These are phyloP conservation scores for Aspergillus proliferans DNA, from an alignment of 2,329 filamentous ascomycete genomes.

Conservation along the genomic window DNA sequence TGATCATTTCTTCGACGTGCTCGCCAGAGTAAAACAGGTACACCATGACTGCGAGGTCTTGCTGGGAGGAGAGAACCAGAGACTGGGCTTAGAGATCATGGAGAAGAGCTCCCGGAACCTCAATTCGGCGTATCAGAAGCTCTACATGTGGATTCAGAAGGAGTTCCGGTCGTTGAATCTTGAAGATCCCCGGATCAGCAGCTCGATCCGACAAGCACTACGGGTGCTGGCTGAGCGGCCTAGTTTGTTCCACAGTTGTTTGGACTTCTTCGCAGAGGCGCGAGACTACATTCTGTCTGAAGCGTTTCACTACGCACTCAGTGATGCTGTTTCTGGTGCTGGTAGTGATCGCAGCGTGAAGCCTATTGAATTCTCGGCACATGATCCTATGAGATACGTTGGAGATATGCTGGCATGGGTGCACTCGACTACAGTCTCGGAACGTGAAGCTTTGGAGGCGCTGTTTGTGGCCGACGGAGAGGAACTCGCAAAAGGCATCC, in stretches of 20 bases:
- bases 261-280: conserved; percentile 88
- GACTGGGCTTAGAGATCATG: conserved; percentile 81
- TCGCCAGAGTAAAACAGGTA: conserved; percentile 78
- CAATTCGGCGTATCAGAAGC: conserved; percentile 86
- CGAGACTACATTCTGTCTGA: conserved; percentile 81
- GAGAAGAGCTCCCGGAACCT: conserved; percentile 82
- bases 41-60: conserved; percentile 82
- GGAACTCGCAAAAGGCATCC: conserved; percentile 75
- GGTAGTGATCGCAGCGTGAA: conserved; percentile 61
- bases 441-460: conserved; percentile 84
- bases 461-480: conserved; percentile 87
- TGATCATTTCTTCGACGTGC: conserved; percentile 71
- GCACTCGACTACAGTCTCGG: conserved; percentile 88
- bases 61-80: conserved; percentile 83
- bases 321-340: conserved; percentile 58
- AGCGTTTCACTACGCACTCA: conserved; percentile 81
- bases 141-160: conserved; percentile 90
- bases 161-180: conserved; percentile 90
- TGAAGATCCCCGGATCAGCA: conserved; percentile 87
- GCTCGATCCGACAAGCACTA: conserved; percentile 74
- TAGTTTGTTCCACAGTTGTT: conserved; percentile 82
- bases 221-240: conserved; percentile 84
- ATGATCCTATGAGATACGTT: conserved; percentile 84
- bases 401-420: conserved; percentile 98
- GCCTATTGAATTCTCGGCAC: conserved; percentile 88